Evolutionary conservation across 192 early-diverging fungal genomes (phyloP), one percentile per base, ranked within the genome.

Genomic region (Pilaira anomala): DNA sequence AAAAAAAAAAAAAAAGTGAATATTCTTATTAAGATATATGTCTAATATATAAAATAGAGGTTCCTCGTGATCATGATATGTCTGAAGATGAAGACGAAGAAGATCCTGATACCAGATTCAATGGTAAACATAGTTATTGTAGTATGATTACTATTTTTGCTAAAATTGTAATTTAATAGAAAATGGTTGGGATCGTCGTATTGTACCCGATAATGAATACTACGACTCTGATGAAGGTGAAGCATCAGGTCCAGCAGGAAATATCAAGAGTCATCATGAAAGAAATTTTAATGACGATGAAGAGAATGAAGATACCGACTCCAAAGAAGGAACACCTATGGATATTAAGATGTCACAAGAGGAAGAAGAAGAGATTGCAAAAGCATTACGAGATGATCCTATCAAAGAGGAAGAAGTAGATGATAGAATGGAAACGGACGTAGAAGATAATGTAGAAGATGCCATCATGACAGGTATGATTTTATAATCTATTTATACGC

Each of bases 191-290:
- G 89, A 93, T 73, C 60, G 72, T 28, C 83, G 82, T 26, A 74
- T 87, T 33, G 77, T 85, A 18, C 88, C 85, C 22, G 85, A 88
- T n/a, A 85, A 78, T 48, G 88, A 91, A 71, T 77, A 84, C 9
- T 91, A 86, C 9, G 91, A 93, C 62, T 89, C 87, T 9, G 90
- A 92, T 24, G 90, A 92, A 55, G 74, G 74, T 28, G 74, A 76
- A 53, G 56, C 53, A 22, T 55, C 70, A 46, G 63, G 58, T 7
- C 26, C 45, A 21, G 28, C 19, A n/a, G 39, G 19, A 1, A 56
- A 58, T 28, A 59, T 33, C 42, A 42, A 18, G 26, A 67, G 64
- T 25, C 39, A 61, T 50, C 62, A 74, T 65, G n/a, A 68, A 39
- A 62, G 68, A 51, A 54, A 49, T 18, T 65, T 56, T 53, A 26